phyloP scores from a whole-genome alignment of 805 yeast genomes.

The Isabelozyma pseudorhagii region DNA sequence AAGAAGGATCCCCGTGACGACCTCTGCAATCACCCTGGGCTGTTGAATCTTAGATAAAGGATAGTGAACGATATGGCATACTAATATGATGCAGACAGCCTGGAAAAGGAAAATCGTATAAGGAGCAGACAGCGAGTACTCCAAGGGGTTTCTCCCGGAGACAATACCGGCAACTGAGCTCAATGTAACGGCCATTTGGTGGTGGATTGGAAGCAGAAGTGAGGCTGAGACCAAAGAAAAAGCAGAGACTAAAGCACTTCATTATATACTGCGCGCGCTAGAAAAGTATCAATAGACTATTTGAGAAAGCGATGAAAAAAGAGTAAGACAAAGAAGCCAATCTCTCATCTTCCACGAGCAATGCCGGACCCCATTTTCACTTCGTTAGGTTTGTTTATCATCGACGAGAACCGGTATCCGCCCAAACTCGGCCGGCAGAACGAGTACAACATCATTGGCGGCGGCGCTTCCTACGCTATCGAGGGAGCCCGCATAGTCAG shows the following conservation, averaged over 20 bases:
- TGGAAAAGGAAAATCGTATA: slow-evolving; percentile 71
- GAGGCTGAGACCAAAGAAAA: neutral
- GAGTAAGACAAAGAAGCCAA: no score
- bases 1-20: slow-evolving; percentile 67
- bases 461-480: slow-evolving; percentile 83
- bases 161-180: slow-evolving; percentile 61
- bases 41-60: slow-evolving; percentile 64
- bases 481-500: slow-evolving; percentile 66
- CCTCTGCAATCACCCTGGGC: slow-evolving; percentile 82
- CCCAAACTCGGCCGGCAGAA: slow-evolving; percentile 26
- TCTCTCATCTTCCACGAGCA: neutral
- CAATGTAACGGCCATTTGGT: slow-evolving; percentile 29
- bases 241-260: neutral
- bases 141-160: slow-evolving; percentile 69
- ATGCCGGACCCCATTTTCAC: slow-evolving; percentile 36
- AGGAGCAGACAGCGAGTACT: slow-evolving; percentile 56
- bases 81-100: slow-evolving; percentile 53
- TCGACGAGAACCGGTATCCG: slow-evolving; percentile 76
- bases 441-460: slow-evolving; percentile 67
- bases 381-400: slow-evolving; percentile 84
- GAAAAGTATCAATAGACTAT: no score
- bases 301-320: no score
- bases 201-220: no score
- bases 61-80: slow-evolving; percentile 58
- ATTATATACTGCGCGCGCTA: no score